A percentile compares a stretch with the other conserved stretches of the same genome.
phyloP scores from a whole-genome alignment of 176 grass and related monocot species.

The Musa beccarii region DNA sequence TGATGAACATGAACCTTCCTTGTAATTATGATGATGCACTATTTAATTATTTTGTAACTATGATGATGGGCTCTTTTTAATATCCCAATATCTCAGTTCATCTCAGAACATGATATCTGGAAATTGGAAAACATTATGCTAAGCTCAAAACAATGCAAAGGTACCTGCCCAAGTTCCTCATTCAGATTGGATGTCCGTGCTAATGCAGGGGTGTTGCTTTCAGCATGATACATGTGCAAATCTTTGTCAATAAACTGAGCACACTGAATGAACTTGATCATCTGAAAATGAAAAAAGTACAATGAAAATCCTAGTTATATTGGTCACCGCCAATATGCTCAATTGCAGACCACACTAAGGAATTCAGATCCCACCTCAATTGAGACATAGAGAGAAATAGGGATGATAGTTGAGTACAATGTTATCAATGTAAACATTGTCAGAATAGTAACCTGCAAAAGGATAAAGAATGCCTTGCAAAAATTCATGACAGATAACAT shows the following conservation, averaged over 20 bases:
- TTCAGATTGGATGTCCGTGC: constrained; percentile 98
- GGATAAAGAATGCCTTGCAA: neutral
- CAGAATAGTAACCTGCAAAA: constrained; percentile 78
- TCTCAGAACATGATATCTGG: no score
- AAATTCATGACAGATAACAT: neutral
- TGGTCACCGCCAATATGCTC: no score
- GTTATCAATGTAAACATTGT: constrained; percentile 99
- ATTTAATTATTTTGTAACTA: no score
- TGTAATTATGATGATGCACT: no score
- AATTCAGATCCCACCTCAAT: constrained; percentile 64
- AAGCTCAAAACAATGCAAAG: constrained; percentile 3
- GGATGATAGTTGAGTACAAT: constrained; percentile 94
- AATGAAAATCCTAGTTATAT: neutral
- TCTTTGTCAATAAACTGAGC: constrained; percentile 97
- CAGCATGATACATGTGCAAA: constrained; percentile 93
- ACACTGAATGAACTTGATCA: constrained; percentile 99
- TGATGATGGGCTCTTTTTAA: no score
- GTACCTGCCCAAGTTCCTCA: constrained; percentile 97
- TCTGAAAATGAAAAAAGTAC: constrained; percentile 40
- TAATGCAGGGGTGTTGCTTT: constrained; percentile 77
- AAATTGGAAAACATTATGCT: neutral
- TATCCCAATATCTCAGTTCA: no score
- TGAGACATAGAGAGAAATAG: constrained; percentile 99
- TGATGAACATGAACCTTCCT: no score
- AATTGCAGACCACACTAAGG: no score